Evolutionary conservation across 106 monocot species (phyloP).

Genomic region (Vanilla planifolia): DNA sequence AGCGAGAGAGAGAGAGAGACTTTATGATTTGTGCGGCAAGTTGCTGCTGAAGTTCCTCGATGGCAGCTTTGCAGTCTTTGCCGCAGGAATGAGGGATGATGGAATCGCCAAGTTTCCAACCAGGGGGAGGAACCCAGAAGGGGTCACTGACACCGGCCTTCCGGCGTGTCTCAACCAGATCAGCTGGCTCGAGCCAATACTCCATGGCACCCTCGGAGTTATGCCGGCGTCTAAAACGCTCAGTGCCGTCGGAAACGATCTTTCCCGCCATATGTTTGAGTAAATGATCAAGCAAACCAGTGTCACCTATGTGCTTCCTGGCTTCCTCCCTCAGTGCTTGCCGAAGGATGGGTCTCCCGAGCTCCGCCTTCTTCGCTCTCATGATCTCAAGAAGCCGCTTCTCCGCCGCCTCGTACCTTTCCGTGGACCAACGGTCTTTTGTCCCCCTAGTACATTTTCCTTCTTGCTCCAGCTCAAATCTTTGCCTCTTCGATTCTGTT

Average conservation of each 20-base stretch:
- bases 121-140: slow-evolving; percentile 72
- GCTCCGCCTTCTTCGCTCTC: slow-evolving; percentile 46
- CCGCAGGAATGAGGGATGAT: slow-evolving; percentile 12
- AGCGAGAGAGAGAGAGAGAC: slow-evolving; percentile 16
- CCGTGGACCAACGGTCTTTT: slow-evolving; percentile 66
- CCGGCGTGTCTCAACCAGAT: slow-evolving; percentile 46
- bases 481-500: slow-evolving; percentile 20
- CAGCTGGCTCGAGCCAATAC: slow-evolving; percentile 91
- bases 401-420: slow-evolving; percentile 73
- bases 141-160: slow-evolving; percentile 62
- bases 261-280: slow-evolving; percentile 96
- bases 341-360: slow-evolving; percentile 59
- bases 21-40: slow-evolving; percentile 22
- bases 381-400: slow-evolving; percentile 73
- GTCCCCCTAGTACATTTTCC: slow-evolving; percentile 6
- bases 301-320: slow-evolving; percentile 90
- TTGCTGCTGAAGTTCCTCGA: slow-evolving; percentile 1
- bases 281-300: slow-evolving; percentile 85
- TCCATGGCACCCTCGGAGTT: slow-evolving; percentile 94
- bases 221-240: slow-evolving; percentile 72
- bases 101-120: slow-evolving; percentile 69
- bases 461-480: background rate
- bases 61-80: slow-evolving; percentile 14
- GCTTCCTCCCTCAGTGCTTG: slow-evolving; percentile 69
- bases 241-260: slow-evolving; percentile 37